Base-by-base conservation (phyloP, 2,329 filamentous ascomycete species). In the Aspergillus latus region DNA sequence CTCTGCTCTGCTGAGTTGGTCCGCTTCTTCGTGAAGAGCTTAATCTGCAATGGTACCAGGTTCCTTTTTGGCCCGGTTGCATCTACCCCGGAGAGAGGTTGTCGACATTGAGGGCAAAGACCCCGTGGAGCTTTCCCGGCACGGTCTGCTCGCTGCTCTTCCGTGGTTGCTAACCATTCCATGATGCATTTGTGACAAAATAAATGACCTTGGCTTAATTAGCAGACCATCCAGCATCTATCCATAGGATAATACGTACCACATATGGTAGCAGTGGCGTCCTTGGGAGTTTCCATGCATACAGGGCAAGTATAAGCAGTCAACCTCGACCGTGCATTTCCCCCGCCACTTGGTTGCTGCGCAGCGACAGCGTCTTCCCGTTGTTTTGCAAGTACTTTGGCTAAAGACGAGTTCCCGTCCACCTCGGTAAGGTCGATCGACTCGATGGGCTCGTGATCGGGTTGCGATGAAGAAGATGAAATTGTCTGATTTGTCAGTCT, bases 141-240 rank as follows among this genome's bases (percentile, higher is more conserved):
- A 1, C 64, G 56, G 43, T 72, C 68, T 8, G 73, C 66, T 40
- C 77, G 65, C 57, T 74, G 79, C 60, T 79, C 79, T 62, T 84
- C 82, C 43, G 79, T 78, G 28, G 79, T 80, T 39, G 81, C 81
- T 15, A 87, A 71, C n/a, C 82, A 81, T 65, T 85, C 81, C 50
- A 82, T 79, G 42, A 87, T 80, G 62, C 84, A 87, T 36, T 80
- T 80, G 63, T 87, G 84, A 66, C 84, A 87, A 69, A 86, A 87
- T 26, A 87, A 74, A 65, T 87, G 84, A 0, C 84, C 83, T 85
- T 54, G 7, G 29, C 7, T 15, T 10, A 36, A 43, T 64, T 15
- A 62, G 54, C 56, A 43, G 45, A 26, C 57, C 15, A 30, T 47
- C 13, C 13, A 9, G 9, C 8, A 8, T 43, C 28, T 2, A 21